Conservation (phyloP, 768 basidiomycete genomes). For the Pisolithus marmoratus region DNA sequence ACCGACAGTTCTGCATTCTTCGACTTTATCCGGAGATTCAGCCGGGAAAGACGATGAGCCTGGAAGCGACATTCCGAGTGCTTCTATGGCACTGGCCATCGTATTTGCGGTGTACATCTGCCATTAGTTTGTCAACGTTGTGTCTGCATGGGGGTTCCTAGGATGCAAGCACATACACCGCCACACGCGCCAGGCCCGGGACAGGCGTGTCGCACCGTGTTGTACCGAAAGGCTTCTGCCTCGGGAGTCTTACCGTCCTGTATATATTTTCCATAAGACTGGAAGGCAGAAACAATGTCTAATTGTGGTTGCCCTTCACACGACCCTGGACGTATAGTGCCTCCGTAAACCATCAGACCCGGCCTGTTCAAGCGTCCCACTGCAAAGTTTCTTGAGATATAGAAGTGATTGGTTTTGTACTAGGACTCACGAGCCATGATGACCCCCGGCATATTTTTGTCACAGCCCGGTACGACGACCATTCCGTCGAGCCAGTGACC, state of each 20-base stretch:
- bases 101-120: slow-evolving; percentile 99
- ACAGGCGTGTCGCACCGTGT: slow-evolving; percentile 88
- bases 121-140: slow-evolving; percentile 5
- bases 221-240: slow-evolving; percentile 80
- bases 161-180: slow-evolving; percentile 55
- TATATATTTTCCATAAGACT: slow-evolving; percentile 92
- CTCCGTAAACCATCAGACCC: slow-evolving; percentile 96
- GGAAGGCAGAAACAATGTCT: slow-evolving; percentile 97
- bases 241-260: slow-evolving; percentile 79
- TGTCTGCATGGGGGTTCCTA: not conserved
- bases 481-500: slow-evolving; percentile 98
- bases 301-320: slow-evolving; percentile 85
- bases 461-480: slow-evolving; percentile 95
- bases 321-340: slow-evolving; percentile 87
- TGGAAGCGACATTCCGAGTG: slow-evolving; percentile 91
- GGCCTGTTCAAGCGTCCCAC: slow-evolving; percentile 95
- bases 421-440: slow-evolving; percentile 81
- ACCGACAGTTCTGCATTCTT: slow-evolving; percentile 80
- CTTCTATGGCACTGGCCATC: slow-evolving; percentile 95
- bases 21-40: slow-evolving; percentile 80
- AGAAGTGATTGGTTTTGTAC: not conserved
- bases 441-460: slow-evolving; percentile 99
- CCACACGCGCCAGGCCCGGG: slow-evolving; percentile 98
- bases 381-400: slow-evolving; percentile 26
- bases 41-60: slow-evolving; percentile 98